Conservation (phyloP, 371 early-diverging fungal species). For the Mucor irregularis region DNA sequence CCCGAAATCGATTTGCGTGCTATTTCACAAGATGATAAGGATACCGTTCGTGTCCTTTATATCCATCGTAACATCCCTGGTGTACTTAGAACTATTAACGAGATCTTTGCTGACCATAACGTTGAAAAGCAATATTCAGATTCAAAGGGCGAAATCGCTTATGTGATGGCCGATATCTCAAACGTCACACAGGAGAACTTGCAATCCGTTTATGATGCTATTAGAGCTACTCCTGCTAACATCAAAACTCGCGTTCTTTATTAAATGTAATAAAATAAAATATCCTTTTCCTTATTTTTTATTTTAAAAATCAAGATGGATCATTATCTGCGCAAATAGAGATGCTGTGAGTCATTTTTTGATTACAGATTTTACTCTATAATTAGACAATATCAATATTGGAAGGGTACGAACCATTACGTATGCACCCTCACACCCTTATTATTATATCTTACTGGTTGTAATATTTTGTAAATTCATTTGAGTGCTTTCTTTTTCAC, state of each 20-base stretch:
- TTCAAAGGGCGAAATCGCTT: slow-evolving; percentile 88
- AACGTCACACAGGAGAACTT: slow-evolving; percentile 71
- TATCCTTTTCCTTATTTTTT: neutral
- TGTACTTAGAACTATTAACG: slow-evolving; percentile 91
- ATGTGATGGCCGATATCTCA: slow-evolving; percentile 93
- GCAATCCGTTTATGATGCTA: slow-evolving; percentile 65
- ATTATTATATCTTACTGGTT: too few species aligned
- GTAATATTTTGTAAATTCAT: too few species aligned
- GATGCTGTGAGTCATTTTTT: neutral
- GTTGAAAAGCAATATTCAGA: slow-evolving; percentile 97
- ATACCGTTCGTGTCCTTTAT: slow-evolving; percentile 85
- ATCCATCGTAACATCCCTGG: slow-evolving; percentile 96
- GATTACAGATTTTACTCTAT: too few species aligned
- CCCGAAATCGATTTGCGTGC: slow-evolving; percentile 92
- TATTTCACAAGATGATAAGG: slow-evolving; percentile 65
- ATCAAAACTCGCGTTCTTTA: slow-evolving; percentile 81
- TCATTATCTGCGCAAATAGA: too few species aligned
- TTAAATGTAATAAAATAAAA: slow-evolving; percentile 32
- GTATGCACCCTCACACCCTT: too few species aligned
- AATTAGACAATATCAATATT: too few species aligned
- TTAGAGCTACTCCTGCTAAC: slow-evolving; percentile 72
- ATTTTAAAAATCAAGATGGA: too few species aligned
- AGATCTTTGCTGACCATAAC: slow-evolving; percentile 89
- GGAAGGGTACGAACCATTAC: too few species aligned
- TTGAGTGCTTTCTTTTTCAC: too few species aligned